These are phyloP conservation scores for Penicillium paneum DNA, from an alignment of 2,329 filamentous ascomycete species.

Conservation along the genomic window DNA sequence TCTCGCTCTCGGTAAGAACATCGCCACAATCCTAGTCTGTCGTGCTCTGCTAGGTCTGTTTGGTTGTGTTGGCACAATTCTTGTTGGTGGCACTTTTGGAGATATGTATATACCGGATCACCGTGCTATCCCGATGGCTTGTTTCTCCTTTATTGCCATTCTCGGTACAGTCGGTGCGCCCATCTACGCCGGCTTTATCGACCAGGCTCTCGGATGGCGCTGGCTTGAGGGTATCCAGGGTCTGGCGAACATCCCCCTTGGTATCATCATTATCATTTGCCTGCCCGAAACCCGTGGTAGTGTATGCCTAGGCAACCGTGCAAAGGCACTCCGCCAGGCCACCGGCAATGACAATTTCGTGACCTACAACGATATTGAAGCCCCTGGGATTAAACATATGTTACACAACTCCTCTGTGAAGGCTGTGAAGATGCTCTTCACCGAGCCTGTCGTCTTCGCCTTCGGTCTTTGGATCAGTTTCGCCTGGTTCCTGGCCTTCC, in stretches of 20 bases:
- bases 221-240: constrained; percentile 56
- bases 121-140: constrained; percentile 48
- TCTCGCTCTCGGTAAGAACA: constrained; percentile 48
- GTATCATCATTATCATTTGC: constrained; percentile 44
- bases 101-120: constrained; percentile 50
- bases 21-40: constrained; percentile 49
- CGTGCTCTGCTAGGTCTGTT: constrained; percentile 50
- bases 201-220: constrained; percentile 52
- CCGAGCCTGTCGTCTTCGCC: constrained; percentile 50
- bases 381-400: constrained; percentile 45
- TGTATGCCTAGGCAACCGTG: constrained; percentile 50
- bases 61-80: constrained; percentile 50
- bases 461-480: constrained; percentile 54
- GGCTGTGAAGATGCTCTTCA: constrained; percentile 50
- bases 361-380: constrained; percentile 52
- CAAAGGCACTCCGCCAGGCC: constrained; percentile 46
- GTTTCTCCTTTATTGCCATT: constrained; percentile 51
- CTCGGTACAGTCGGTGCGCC: constrained; percentile 53
- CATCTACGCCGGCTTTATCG: constrained; percentile 55
- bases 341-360: constrained; percentile 52
- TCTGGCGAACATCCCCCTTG: constrained; percentile 50
- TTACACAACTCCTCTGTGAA: constrained; percentile 49
- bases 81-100: constrained; percentile 51
- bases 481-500: constrained; percentile 54
- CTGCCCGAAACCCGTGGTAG: constrained; percentile 50